phyloP scores from a whole-genome alignment of 331 rosid species.

The Erythrophleum ivorense region DNA sequence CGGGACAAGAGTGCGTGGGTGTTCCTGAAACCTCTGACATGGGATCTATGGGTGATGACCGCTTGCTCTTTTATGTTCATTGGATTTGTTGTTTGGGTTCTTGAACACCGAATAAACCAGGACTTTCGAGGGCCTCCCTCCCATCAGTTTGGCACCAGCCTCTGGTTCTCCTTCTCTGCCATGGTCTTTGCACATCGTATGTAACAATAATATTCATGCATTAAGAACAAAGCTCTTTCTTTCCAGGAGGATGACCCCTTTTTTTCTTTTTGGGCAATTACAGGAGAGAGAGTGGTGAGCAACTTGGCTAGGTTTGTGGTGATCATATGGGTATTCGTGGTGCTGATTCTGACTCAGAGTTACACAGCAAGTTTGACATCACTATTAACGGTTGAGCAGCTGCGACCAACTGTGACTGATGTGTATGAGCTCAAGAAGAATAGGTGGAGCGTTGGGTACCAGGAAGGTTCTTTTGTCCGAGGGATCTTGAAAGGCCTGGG shows the following conservation, averaged over 20 bases:
- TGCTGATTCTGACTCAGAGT: constrained; percentile 54
- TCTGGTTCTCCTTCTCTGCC: constrained; percentile 52
- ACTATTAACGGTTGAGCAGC: constrained; percentile 45
- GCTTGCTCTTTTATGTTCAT: constrained; percentile 42
- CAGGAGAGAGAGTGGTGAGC: constrained; percentile 50
- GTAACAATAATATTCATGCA: background rate
- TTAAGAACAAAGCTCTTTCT: background rate
- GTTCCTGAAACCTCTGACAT: constrained; percentile 51
- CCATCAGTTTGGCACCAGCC: constrained; percentile 44
- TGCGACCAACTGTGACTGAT: constrained; percentile 35
- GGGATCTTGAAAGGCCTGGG: background rate
- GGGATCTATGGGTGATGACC: constrained; percentile 43
- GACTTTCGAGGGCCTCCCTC: constrained; percentile 46
- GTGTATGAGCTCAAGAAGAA: background rate
- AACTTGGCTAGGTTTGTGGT: constrained; percentile 49
- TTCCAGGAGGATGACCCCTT: background rate
- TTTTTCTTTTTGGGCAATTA: background rate
- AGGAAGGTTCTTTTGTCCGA: constrained; percentile 10
- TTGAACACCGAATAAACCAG: constrained; percentile 50
- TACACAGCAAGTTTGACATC: constrained; percentile 57
- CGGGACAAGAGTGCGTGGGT: constrained; percentile 43
- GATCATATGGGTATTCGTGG: constrained; percentile 55
- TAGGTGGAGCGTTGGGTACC: background rate
- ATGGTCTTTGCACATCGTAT: constrained; percentile 50
- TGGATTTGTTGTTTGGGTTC: constrained; percentile 50